Percentiles rank a stretch among this genome's conserved stretches.
Evolutionary conservation across 306 rosid genomes (phyloP).

Genomic region (Echinosophora koreensis): DNA sequence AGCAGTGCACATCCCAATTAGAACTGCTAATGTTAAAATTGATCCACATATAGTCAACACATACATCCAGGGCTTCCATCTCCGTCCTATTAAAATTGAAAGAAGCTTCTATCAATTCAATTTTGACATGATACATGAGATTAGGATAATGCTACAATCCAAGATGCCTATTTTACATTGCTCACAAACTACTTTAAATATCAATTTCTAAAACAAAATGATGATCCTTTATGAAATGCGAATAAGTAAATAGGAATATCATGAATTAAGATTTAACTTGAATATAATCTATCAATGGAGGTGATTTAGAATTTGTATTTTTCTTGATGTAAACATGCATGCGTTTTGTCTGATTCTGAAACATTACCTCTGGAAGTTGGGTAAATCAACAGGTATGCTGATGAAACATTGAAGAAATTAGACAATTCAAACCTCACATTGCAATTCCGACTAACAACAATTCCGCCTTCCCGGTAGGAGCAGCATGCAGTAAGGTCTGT

Average conservation of each 20-base stretch:
- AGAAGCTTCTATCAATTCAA: conserved; percentile 2
- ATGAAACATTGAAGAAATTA: conserved; percentile 50
- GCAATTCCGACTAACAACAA: conserved; percentile 55
- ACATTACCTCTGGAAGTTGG: conserved; percentile 47
- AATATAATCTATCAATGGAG: too few relatives aligned
- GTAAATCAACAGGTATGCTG: conserved; percentile 28
- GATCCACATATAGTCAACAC: conserved; percentile 49
- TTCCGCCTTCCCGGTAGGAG: conserved; percentile 48
- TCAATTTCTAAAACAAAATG: background rate
- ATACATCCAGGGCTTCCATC: conserved; percentile 60
- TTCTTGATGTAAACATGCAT: background rate
- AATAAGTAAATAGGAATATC: background rate
- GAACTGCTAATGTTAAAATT: conserved; percentile 38
- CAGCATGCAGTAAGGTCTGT: conserved; percentile 54
- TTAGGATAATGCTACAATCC: background rate
- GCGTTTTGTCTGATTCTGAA: background rate
- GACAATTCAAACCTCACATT: conserved; percentile 53
- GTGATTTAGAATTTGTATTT: background rate
- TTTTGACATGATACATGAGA: background rate
- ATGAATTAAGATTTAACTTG: too few relatives aligned
- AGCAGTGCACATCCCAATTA: conserved; percentile 36
- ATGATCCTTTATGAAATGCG: background rate
- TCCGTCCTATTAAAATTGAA: conserved; percentile 34
- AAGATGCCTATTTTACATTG: background rate
- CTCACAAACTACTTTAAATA: background rate